Evolutionary conservation across 2,329 filamentous ascomycete genomes (phyloP), one percentile per base, ranked within the genome.

Genomic region (Stagonosporopsis tanaceti): DNA sequence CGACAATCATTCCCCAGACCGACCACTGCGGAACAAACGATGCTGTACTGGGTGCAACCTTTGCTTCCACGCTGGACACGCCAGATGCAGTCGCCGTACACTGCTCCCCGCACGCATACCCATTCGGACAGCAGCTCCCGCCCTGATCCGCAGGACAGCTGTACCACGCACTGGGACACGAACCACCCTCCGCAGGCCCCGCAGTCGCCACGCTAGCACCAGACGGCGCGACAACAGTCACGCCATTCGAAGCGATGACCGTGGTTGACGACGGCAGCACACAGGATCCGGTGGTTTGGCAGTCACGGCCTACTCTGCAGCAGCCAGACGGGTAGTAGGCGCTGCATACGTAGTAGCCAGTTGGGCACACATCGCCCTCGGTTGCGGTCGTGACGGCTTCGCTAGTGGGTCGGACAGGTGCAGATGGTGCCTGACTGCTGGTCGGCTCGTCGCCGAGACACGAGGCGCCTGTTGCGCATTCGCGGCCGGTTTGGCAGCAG

Each of bases 301-400:
- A 98, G 77, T 96, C 85, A 20, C 93, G 87, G 2, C 92, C 93
- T 0, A 92, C 93, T 55, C 90, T 90, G 78, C 94, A 98, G 79
- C 94, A 98, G 20, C 92, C 92, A 14, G 91, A 92, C 2, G 84
- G 80, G 57, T 93, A 92, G 58, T 88, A 87, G 2, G 94, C 94
- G 2, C 89, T 86, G 76, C 94, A 98, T 47, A 92, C 89, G 76
- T 98, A 98, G 81, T 93, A 98, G 2, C 93, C 93, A 0, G 89
- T 93, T 0, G 94, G 94, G 67, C 94, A 98, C 66, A 84, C 70
- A 20, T 64, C 62, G 2, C 64, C 61, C n/a, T 55, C 51, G 96
- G 50, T 97, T 80, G 92, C 91, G 67, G 65, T 1, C 15, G 80
- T 72, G 12, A 80, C 74, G 27, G 77, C 66, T 22, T 76, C 74